Evolutionary conservation across 1,139 yeast genomes (phyloP), one percentile per base, ranked within the genome.

Genomic region (Blastobotrys indianensis): DNA sequence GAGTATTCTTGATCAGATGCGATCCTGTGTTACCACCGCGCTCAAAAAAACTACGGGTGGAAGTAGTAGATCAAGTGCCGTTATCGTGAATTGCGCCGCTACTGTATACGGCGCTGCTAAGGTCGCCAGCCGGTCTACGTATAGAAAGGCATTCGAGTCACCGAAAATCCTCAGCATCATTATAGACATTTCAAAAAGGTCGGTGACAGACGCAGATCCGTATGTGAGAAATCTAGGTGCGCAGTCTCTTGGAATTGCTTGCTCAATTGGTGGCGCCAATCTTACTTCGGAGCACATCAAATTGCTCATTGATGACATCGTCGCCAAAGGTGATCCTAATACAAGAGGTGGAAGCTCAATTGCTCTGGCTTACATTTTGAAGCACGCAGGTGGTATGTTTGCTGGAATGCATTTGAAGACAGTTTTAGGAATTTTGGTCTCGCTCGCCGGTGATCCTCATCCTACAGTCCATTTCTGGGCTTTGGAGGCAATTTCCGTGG

Each of bases 381-480:
- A 75, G 48, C 70, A 67, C 50, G 70, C 72, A 44, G 68, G 79
- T 0, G 72, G 74, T 15, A 65, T 70, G 54, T 60, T 68, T 11
- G 63, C 66, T 2, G 63, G 65, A 3, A 51, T 61, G 10, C 69
- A 66, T 41, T 65, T 75, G 50, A 64, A 65, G 46, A 73, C 69
- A 1, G 75, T 83, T 10, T 70, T 75, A 49, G 80, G 80, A 35
- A 79, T 86, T 4, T 61, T 82, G 8, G 64, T 73, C 13, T 82
- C 85, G 17, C 69, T 90, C 39, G 66, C 84, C 2, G 69, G 69
- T 33, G 97, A 90, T 64, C 94, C 95, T 0, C 92, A 90, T 59
- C 95, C 96, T 0, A 68, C 78, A 2, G 88, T 92, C 11, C 88
- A 85, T 59, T 74, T 77, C 48, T 83, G 86, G 72, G 74, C 94